Conservation (phyloP, 768 basidiomycete species). For the Tulasnella sp. region DNA sequence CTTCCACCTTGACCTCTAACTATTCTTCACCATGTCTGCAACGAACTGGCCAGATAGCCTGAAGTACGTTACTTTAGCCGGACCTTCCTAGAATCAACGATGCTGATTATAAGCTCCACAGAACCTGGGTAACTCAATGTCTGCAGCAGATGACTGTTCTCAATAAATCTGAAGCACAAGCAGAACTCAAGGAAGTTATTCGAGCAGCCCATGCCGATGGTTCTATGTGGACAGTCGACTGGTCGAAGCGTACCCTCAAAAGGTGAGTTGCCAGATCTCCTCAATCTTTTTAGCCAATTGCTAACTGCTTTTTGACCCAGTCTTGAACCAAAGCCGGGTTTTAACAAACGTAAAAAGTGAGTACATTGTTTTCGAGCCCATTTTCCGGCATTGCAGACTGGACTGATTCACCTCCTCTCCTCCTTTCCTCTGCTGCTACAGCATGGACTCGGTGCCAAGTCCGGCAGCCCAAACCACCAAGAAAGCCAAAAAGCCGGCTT, state of each 20-base stretch:
- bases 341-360: conserved; percentile 66
- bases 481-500: conserved; percentile 33
- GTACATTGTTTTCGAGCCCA: conserved; percentile 23
- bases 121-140: conserved; percentile 93
- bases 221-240: conserved; percentile 88
- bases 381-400: background rate
- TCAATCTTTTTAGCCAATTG: conserved; percentile 28
- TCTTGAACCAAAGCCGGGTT: conserved; percentile 33
- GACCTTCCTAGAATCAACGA: background rate
- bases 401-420: background rate
- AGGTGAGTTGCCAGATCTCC: conserved; percentile 37
- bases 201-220: conserved; percentile 81
- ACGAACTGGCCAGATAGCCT: conserved; percentile 27
- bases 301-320: conserved; percentile 51
- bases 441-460: conserved; percentile 32
- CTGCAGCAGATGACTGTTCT: conserved; percentile 83
- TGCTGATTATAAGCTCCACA: conserved; percentile 30
- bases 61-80: conserved; percentile 22
- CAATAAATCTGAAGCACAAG: conserved; percentile 81
- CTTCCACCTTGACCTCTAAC: background rate
- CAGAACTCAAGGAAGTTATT: conserved; percentile 95
- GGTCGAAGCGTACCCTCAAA: conserved; percentile 79
- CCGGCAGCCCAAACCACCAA: conserved; percentile 54
- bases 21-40: conserved; percentile 15
- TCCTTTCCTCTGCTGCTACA: background rate